Evolutionary conservation across 2,329 filamentous ascomycete genomes (phyloP), one percentile per base, ranked within the genome.

Genomic region (Alternaria viburni): DNA sequence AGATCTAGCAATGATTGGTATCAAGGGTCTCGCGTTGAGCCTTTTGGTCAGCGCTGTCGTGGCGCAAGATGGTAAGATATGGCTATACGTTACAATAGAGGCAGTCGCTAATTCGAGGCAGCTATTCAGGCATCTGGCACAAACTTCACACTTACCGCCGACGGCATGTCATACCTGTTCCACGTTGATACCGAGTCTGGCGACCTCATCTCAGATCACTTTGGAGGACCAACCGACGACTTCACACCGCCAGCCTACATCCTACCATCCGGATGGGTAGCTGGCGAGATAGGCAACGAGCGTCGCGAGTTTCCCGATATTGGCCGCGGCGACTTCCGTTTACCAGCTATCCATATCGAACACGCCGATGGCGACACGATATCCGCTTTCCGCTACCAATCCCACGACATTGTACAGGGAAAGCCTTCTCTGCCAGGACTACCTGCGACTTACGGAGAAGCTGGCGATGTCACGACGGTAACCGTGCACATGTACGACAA

Each of bases 301-400:
- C 84, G 86, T 15, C 85, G 89, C 26, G 89, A 90, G 71, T 90
- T 89, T 57, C 89, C 89, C 2, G 88, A 91, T 62, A 79, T 88
- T 5, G 88, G 89, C 1, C 84, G 88, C 8, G 88, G 88, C 15
- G 89, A 91, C 70, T 88, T 89, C 66, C 84, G 89, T 4, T 79
- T 85, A 3, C 89, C 89, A 0, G 88, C 89, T 0, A 82, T 90
- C 12, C 85, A 86, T 41, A 87, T 91, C 68, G 82, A 83, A 57
- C 88, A 91, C 69, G 79, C 84, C 2, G 83, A 83, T 15, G 88
- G 88, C 28, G 83, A 87, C 62, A 89, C 87, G 0, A 83, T 91
- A 13, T 86, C 85, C 7, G 84, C 86, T 8, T 84, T 90, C 61
- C 81, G 81, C 43, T 90, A 90, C 69, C 81, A 85, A 59, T 88